Evolutionary conservation across 208 protist species (phyloP).

Genomic region (Strigomonas galati): DNA sequence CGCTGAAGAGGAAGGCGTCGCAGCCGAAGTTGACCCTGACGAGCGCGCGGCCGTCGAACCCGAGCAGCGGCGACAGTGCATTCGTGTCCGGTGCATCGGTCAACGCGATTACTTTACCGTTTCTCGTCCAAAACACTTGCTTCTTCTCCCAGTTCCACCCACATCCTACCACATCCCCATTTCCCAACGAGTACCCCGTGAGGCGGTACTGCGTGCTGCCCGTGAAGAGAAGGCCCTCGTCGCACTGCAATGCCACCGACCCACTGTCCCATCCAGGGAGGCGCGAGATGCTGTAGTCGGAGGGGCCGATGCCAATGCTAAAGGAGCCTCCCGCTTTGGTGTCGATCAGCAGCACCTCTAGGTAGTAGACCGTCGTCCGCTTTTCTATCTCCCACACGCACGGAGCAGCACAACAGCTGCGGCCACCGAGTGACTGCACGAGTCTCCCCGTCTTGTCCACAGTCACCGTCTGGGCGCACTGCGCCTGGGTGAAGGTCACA

Average conservation of each 20-base stretch:
- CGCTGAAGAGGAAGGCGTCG: conserved; percentile 48
- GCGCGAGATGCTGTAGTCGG: conserved; percentile 77
- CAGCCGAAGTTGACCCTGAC: conserved; percentile 84
- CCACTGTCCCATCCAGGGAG: conserved; percentile 74
- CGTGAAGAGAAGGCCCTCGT: conserved; percentile 71
- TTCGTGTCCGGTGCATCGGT: conserved; percentile 22
- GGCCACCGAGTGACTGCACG: conserved; percentile 41
- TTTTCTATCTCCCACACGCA: conserved; percentile 34
- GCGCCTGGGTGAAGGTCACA: conserved; percentile 32
- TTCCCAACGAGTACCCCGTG: conserved; percentile 54
- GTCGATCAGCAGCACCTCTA: conserved; percentile 83
- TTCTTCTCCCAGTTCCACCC: conserved; percentile 60
- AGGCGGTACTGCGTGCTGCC: conserved; percentile 38
- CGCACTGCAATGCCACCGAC: conserved; percentile 72
- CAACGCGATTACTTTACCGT: conserved; percentile 61
- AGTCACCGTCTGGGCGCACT: conserved; percentile 40
- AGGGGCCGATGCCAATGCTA: conserved; percentile 71
- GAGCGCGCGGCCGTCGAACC: conserved; percentile 67
- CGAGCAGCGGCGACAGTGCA: conserved; percentile 64
- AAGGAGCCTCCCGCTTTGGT: conserved; percentile 46
- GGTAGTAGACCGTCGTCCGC: conserved; percentile 59
- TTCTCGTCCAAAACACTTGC: conserved; percentile 82
- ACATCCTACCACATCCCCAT: conserved; percentile 86
- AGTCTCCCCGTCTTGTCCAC: conserved; percentile 51
- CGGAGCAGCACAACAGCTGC: conserved; percentile 69